These are phyloP conservation scores for Arthrobotrys sphaeroides DNA, from an alignment of 2,329 filamentous ascomycete genomes.

Conservation along the genomic window DNA sequence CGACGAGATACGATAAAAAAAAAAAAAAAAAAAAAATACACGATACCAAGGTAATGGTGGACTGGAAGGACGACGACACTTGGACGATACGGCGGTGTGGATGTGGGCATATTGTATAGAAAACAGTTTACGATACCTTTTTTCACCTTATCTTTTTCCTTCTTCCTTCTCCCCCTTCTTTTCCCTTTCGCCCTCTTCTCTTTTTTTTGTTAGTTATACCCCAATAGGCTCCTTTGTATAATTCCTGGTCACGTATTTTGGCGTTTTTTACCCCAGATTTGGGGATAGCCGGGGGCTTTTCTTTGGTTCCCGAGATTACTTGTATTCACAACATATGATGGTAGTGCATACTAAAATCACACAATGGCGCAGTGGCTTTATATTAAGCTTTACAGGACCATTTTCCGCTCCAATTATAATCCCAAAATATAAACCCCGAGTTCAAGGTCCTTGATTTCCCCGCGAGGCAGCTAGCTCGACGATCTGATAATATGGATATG, in stretches of 20 bases:
- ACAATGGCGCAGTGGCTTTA: too few relatives aligned
- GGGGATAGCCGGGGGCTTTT: background rate
- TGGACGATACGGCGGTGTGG: background rate
- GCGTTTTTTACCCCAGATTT: background rate
- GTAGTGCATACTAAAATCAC: background rate
- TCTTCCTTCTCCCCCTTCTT: background rate
- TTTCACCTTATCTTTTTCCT: background rate
- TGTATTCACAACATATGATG: too few relatives aligned
- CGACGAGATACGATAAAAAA: background rate
- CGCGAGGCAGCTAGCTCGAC: too few relatives aligned
- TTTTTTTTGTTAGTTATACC: background rate
- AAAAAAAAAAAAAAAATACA: background rate
- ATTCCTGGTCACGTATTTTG: background rate
- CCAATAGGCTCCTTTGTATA: constrained; percentile 2
- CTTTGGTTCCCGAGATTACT: background rate
- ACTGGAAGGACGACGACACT: background rate
- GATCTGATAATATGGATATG: too few relatives aligned
- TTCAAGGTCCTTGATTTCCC: too few relatives aligned
- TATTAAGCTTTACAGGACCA: too few relatives aligned
- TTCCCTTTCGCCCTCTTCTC: background rate
- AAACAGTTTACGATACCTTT: background rate
- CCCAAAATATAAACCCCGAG: too few relatives aligned
- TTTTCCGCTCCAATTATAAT: too few relatives aligned
- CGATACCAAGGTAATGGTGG: background rate
- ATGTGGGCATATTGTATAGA: background rate